Evolutionary conservation across 441 rosid species (phyloP), one percentile per base, ranked within the genome.

Genomic region (Biscutella laevigata): DNA sequence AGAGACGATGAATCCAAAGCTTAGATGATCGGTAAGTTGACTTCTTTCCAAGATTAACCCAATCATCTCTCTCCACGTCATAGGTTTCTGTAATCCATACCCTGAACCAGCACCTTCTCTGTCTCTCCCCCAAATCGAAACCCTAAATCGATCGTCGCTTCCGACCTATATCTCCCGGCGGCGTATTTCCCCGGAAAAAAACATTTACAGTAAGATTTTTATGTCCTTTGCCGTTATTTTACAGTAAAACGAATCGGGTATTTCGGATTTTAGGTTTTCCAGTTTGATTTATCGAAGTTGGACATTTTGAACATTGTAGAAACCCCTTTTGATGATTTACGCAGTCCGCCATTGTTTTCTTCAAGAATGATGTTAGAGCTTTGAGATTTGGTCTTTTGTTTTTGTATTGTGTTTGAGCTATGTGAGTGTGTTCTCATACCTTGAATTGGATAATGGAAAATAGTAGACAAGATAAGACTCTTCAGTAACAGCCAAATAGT

Each of bases 21-120:
- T 53, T 38, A 53, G 71, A 66, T 45, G 33, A 25, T 29, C 57
- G 49, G 35, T 37, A 20, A 9, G 49, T 78, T 79, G 80, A 77
- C 82, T 74, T 75, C 25, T 4, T 16, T 13, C 7, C 21, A 1
- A 8, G 0, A 11, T 4, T 11, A 2, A 21, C 1, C 90, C 77
- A 80, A 74, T 75, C 14, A 19, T 5, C 0, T 28, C 1, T 27
- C 33, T 78, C 71, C 95, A 78, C 55, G 78, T 85, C 68, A 67
- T 10, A 3, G 8, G 2, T 4, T 34, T 76, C 80, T 57, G 74
- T 65, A 54, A 53, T 64, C 46, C 71, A 21, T 47, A 57, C 71
- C 77, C 85, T 85, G 84, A 72, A 67, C 79, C 73, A 66, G 59
- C 79, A 65, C 72, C 53, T 42, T 32, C 67, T 66, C 69, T 39